Evolutionary conservation across 192 early-diverging fungal species (phyloP).

Genomic region (Gigaspora rosea): DNA sequence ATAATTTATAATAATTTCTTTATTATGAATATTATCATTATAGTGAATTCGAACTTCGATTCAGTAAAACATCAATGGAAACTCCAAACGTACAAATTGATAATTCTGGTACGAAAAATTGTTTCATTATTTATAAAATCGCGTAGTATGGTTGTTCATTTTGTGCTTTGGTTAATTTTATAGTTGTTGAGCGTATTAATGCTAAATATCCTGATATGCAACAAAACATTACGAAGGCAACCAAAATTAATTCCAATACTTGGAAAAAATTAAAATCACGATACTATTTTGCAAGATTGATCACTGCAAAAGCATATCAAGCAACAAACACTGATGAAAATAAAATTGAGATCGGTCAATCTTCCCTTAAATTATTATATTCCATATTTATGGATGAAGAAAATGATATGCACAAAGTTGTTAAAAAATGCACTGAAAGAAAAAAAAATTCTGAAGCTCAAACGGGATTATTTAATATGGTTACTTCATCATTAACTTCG

Average conservation of each 20-base stretch:
- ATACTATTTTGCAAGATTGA: neutral
- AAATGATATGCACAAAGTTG: neutral
- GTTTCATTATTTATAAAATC: too few species aligned
- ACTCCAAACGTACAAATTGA: too few species aligned
- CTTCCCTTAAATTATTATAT: neutral
- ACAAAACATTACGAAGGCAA: neutral
- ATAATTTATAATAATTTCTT: too few species aligned
- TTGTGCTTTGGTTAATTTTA: neutral
- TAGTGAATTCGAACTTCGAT: too few species aligned
- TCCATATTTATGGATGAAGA: neutral
- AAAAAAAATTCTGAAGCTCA: neutral
- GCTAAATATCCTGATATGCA: neutral
- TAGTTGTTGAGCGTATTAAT: neutral
- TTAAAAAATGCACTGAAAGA: neutral
- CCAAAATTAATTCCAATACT: neutral
- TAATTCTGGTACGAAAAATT: too few species aligned
- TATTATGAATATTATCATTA: too few species aligned
- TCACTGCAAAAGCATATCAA: neutral
- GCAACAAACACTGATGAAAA: neutral
- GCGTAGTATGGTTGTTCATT: neutral
- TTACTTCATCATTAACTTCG: neutral
- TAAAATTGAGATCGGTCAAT: neutral
- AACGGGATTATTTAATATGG: neutral
- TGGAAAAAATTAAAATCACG: neutral
- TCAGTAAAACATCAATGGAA: too few species aligned